A percentile compares a stretch with the other conserved stretches of the same genome.
Conservation (phyloP, 2,329 filamentous ascomycete species). For the Exophiala spinifera region DNA sequence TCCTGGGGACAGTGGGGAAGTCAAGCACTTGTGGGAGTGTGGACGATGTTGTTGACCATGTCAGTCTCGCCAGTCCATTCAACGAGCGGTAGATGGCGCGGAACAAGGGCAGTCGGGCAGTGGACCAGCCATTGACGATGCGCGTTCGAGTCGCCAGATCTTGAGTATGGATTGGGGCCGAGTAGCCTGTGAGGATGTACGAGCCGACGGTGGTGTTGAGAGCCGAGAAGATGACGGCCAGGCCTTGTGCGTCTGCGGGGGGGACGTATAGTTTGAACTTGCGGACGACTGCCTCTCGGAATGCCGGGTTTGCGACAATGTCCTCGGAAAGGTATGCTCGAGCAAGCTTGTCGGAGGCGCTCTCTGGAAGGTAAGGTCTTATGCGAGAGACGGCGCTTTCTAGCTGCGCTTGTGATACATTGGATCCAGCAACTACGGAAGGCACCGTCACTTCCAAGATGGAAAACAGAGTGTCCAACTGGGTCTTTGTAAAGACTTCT, state of each 20-base stretch:
- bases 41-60: slow-evolving; percentile 53
- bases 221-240: slow-evolving; percentile 52
- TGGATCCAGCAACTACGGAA: slow-evolving; percentile 40
- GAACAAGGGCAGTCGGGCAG: slow-evolving; percentile 51
- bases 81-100: slow-evolving; percentile 51
- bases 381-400: slow-evolving; percentile 26
- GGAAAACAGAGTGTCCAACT: slow-evolving; percentile 59
- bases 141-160: slow-evolving; percentile 53
- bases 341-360: slow-evolving; percentile 37
- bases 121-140: slow-evolving; percentile 53
- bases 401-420: slow-evolving; percentile 4
- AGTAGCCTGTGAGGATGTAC: slow-evolving; percentile 56
- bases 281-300: slow-evolving; percentile 49
- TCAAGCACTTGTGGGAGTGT: slow-evolving; percentile 51
- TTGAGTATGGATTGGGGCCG: slow-evolving; percentile 54
- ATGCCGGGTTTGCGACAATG: slow-evolving; percentile 47
- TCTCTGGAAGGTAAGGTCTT: slow-evolving; percentile 32
- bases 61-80: slow-evolving; percentile 48
- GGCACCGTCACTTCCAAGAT: slow-evolving; percentile 59
- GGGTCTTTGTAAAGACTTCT: slow-evolving; percentile 51
- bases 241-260: slow-evolving; percentile 46
- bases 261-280: slow-evolving; percentile 50
- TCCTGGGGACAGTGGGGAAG: slow-evolving; percentile 53
- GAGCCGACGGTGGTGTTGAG: slow-evolving; percentile 56
- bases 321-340: slow-evolving; percentile 49